A percentile compares a stretch with the other conserved stretches of the same genome.
These are phyloP conservation scores for Pseudopyrenochaeta lycopersici DNA, from an alignment of 2,329 filamentous ascomycete genomes.

Conservation along the genomic window DNA sequence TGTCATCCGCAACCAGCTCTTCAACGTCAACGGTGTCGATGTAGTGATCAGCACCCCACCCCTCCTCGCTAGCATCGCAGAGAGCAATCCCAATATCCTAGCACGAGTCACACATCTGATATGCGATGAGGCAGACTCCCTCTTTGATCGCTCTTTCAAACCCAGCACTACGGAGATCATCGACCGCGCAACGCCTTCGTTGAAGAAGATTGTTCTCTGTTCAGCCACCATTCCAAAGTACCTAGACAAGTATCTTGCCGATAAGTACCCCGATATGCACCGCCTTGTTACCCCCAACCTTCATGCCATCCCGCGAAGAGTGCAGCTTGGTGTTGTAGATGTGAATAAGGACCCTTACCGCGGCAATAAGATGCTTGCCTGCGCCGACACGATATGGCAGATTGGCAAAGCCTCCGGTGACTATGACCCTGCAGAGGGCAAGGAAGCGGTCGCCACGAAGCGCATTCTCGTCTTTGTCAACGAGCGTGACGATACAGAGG, in stretches of 20 bases:
- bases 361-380: slow-evolving; percentile 91
- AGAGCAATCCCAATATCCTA: slow-evolving; percentile 89
- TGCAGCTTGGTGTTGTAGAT: slow-evolving; percentile 93
- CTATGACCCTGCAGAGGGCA: slow-evolving; percentile 51
- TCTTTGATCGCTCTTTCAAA: slow-evolving; percentile 92
- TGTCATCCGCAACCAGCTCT: slow-evolving; percentile 85
- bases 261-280: slow-evolving; percentile 81
- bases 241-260: slow-evolving; percentile 83
- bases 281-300: slow-evolving; percentile 94
- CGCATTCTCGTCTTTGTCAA: slow-evolving; percentile 96
- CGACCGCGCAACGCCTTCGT: slow-evolving; percentile 79
- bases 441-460: slow-evolving; percentile 72
- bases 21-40: slow-evolving; percentile 82
- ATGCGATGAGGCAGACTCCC: slow-evolving; percentile 94
- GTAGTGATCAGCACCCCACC: slow-evolving; percentile 89
- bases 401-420: slow-evolving; percentile 78
- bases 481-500: slow-evolving; percentile 86
- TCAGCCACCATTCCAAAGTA: slow-evolving; percentile 94
- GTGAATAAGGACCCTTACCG: slow-evolving; percentile 91
- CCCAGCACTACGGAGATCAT: slow-evolving; percentile 84
- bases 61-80: slow-evolving; percentile 84
- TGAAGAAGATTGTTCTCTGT: slow-evolving; percentile 89
- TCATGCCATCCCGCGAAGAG: slow-evolving; percentile 92
- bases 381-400: slow-evolving; percentile 92
- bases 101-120: slow-evolving; percentile 90